These are phyloP conservation scores for Eutypa lata DNA, from an alignment of 2,329 filamentous ascomycete species.

Conservation along the genomic window DNA sequence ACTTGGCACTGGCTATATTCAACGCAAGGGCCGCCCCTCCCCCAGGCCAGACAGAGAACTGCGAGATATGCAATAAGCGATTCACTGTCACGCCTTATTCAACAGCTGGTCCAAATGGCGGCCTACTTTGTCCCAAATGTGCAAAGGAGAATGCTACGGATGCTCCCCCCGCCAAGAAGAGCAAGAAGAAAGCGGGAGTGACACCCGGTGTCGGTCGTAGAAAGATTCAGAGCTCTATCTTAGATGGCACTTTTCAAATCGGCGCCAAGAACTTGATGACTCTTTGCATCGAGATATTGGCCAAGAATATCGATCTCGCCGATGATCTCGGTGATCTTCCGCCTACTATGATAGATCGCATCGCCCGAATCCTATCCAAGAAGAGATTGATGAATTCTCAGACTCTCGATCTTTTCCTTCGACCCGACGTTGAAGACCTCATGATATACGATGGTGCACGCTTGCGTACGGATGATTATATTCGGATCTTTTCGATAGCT, in stretches of 20 bases:
- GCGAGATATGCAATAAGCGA: constrained; percentile 77
- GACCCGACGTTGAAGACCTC: constrained; percentile 47
- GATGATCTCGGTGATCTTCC: constrained; percentile 62
- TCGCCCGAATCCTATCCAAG: constrained; percentile 59
- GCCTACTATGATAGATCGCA: constrained; percentile 52
- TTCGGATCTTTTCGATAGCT: constrained; percentile 74
- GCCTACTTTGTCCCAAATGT: constrained; percentile 80
- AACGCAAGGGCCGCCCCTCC: constrained; percentile 48
- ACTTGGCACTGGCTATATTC: constrained; percentile 47
- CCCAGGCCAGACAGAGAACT: constrained; percentile 88
- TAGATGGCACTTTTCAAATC: constrained; percentile 73
- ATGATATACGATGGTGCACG: constrained; percentile 59
- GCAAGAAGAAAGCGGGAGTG: constrained; percentile 51
- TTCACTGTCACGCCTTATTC: constrained; percentile 94
- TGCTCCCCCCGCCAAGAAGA: constrained; percentile 55
- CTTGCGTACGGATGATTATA: constrained; percentile 72
- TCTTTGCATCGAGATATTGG: constrained; percentile 60
- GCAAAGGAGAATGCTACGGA: constrained; percentile 71
- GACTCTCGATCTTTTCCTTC: constrained; percentile 56
- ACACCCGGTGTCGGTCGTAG: constrained; percentile 59
- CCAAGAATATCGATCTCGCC: constrained; percentile 60
- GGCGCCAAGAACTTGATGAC: constrained; percentile 68
- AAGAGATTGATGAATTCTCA: constrained; percentile 51
- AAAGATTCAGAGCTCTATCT: constrained; percentile 76
- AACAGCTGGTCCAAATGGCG: constrained; percentile 76